phyloP scores from a whole-genome alignment of 108 stramenopile genomes.

The Pseudonitzschia multistriata region DNA sequence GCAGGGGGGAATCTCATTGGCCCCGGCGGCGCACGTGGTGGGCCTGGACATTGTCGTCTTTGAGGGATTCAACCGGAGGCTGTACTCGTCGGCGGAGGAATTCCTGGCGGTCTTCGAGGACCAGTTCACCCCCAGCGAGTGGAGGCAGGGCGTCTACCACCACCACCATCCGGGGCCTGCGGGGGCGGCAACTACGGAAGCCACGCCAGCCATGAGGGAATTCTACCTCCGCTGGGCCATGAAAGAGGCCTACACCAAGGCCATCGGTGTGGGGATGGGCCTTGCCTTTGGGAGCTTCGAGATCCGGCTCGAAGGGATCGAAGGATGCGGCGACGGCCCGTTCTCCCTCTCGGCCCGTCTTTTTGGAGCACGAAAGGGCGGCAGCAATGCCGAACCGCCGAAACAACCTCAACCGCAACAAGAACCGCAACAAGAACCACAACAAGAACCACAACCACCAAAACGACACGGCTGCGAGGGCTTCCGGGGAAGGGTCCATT shows the following conservation, averaged over 20 bases:
- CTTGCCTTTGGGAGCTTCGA: slow-evolving; percentile 61
- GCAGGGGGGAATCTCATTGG: no score
- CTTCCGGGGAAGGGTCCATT: not conserved
- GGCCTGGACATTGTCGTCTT: slow-evolving; percentile 77
- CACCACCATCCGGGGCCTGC: not conserved
- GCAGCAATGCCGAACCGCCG: not conserved
- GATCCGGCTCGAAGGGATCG: slow-evolving; percentile 19
- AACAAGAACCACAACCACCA: no score
- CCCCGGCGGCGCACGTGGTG: slow-evolving; percentile 15
- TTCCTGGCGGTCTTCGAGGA: slow-evolving; percentile 57
- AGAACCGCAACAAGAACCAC: not conserved
- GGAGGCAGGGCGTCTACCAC: slow-evolving; percentile 44
- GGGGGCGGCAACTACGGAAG: slow-evolving; percentile 16
- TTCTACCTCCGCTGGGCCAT: slow-evolving; percentile 80
- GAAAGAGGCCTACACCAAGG: slow-evolving; percentile 87
- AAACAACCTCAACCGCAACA: not conserved
- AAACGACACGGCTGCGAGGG: not conserved
- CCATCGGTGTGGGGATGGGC: slow-evolving; percentile 73
- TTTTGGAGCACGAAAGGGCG: not conserved
- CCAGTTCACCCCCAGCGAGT: slow-evolving; percentile 59
- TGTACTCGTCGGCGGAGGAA: slow-evolving; percentile 49
- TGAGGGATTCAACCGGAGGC: slow-evolving; percentile 31
- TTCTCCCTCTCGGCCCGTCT: not conserved
- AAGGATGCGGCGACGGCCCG: not conserved
- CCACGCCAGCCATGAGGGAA: slow-evolving; percentile 44